These are phyloP conservation scores for Vaccinium myrtillus DNA, from an alignment of 148 eudicot genomes.

Conservation along the genomic window DNA sequence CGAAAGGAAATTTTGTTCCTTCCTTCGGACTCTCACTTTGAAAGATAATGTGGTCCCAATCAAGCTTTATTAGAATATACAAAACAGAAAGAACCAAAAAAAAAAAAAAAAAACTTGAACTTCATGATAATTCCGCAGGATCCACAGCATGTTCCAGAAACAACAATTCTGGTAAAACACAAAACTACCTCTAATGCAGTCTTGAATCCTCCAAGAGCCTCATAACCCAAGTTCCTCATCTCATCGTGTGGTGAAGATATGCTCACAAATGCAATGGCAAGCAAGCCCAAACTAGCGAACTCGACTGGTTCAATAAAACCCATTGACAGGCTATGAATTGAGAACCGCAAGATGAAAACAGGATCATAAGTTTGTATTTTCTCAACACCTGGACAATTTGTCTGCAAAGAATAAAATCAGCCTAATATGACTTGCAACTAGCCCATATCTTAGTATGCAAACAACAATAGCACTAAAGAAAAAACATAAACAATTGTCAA, in stretches of 20 bases:
- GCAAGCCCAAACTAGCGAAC: conserved; percentile 86
- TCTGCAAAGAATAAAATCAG: conserved; percentile 40
- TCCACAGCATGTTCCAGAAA: neutral
- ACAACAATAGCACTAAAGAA: neutral
- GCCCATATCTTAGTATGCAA: neutral
- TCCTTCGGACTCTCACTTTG: neutral
- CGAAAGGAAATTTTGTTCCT: neutral
- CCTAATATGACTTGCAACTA: conserved; percentile 6
- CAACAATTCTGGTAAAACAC: neutral
- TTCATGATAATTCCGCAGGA: neutral
- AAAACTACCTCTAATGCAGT: conserved; percentile 64
- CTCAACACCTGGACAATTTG: conserved; percentile 21
- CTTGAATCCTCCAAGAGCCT: conserved; percentile 73
- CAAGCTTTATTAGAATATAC: neutral
- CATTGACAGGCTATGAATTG: conserved; percentile 75
- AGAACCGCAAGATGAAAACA: conserved; percentile 73
- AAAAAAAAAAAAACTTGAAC: neutral
- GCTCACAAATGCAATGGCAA: conserved; percentile 80
- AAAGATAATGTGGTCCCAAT: neutral
- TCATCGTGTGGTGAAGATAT: conserved; percentile 72
- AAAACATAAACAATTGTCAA: neutral
- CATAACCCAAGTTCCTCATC: conserved; percentile 82
- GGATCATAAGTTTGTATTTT: conserved; percentile 68
- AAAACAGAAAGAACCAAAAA: neutral
- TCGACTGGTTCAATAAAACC: conserved; percentile 76